Evolutionary conservation across 139 green algal species (phyloP), one percentile per base, ranked within the genome.

Genomic region (Coelastrella sp.): DNA sequence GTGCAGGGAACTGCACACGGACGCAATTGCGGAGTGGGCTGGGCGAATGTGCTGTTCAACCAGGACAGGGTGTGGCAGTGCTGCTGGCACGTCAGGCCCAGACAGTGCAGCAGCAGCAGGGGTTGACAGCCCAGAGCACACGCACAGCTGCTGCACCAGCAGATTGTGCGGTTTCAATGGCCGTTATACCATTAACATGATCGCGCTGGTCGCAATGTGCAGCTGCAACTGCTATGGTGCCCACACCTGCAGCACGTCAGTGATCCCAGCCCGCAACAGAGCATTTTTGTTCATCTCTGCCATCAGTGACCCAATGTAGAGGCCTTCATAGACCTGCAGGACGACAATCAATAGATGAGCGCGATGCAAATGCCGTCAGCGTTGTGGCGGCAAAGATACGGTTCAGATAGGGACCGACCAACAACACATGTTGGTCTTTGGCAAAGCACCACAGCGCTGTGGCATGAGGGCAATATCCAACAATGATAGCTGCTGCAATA

Each of bases 161-260:
- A 49, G 35, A 49, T 49, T 49, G 35, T 49, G 35, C 35, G 35
- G 35, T 49, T 49, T 49, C 35, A 49, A 49, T 49, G 35, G 35
- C 35, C 35, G 35, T 49, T 49, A 49, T 49, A 49, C 3, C 35
- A 49, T 3, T 49, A 49, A 49, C 35, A 49, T 49, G 35, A 49
- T 49, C 3, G 35, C 35, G 63, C 63, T 70, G 63, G 63, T 14
- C 63, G 63, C 12, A 70, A 22, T 70, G 63, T 49, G 74, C 1
- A 35, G 24, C 24, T 82, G 74, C 74, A 24, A 27, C 7, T 20
- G n/a, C 78, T 20, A 25, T 63, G 56, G 25, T 57, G 75, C 17
- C 89, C 57, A 93, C 91, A 93, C 91, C 90, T 95, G 93, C 78
- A 95, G 83, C 7, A 95, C 88, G 20, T 95, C 90, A 1, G 90